Percentiles rank a stretch among this genome's conserved stretches.
Evolutionary conservation across 805 yeast species (phyloP).

Genomic region (Lipomyces sp.): DNA sequence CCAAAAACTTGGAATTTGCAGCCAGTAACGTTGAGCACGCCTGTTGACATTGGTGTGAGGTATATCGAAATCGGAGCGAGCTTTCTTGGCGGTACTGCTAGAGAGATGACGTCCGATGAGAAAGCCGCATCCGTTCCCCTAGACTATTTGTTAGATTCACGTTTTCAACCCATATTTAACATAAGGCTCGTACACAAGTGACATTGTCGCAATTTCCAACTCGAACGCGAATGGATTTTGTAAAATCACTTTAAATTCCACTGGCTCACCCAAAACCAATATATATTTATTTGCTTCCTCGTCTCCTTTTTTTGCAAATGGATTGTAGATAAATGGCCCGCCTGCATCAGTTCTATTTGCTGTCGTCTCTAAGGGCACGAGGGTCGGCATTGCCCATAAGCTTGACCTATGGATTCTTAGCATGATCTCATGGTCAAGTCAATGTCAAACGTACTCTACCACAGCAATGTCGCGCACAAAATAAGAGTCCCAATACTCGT

Average conservation of each 20-base stretch:
- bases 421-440: background rate
- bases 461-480: constrained; percentile 59
- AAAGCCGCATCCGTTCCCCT: constrained; percentile 40
- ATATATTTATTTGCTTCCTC: constrained; percentile 42
- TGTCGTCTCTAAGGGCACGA: background rate
- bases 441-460: constrained; percentile 21
- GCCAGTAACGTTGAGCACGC: constrained; percentile 57
- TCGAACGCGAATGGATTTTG: constrained; percentile 85
- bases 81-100: constrained; percentile 29
- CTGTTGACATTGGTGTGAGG: constrained; percentile 45
- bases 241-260: constrained; percentile 59
- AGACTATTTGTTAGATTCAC: constrained; percentile 42
- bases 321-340: constrained; percentile 62
- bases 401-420: constrained; percentile 15
- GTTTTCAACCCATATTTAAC: constrained; percentile 38
- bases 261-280: constrained; percentile 65
- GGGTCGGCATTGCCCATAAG: constrained; percentile 32
- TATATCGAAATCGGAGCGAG: constrained; percentile 29
- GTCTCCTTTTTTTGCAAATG: constrained; percentile 47
- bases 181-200: constrained; percentile 45
- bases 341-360: constrained; percentile 10
- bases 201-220: constrained; percentile 54
- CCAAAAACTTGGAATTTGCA: constrained; percentile 57
- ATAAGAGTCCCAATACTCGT: constrained; percentile 74
- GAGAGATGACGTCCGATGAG: constrained; percentile 32